phyloP scores from a whole-genome alignment of 768 basidiomycete genomes.

The Termitomyces sp. region DNA sequence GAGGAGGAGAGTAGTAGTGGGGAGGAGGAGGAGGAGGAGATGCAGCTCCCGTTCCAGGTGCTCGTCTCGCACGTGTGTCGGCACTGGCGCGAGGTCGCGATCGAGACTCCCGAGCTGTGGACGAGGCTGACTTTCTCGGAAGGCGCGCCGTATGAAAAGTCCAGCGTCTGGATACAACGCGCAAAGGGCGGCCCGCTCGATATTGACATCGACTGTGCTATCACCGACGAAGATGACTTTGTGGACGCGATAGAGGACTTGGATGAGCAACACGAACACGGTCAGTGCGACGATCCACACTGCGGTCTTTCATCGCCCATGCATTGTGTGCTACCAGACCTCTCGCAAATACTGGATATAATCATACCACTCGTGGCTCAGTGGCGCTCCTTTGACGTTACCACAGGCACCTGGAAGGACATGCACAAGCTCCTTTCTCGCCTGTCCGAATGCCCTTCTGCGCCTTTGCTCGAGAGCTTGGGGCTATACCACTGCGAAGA shows the following conservation, averaged over 20 bases:
- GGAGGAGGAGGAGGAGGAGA: slow-evolving; percentile 10
- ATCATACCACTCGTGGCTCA: slow-evolving; percentile 48
- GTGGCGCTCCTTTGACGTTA: slow-evolving; percentile 49
- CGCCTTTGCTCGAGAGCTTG: slow-evolving; percentile 50
- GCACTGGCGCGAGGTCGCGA: slow-evolving; percentile 51
- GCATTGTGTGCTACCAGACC: slow-evolving; percentile 24
- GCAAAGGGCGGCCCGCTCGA: slow-evolving; percentile 50
- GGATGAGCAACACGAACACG: neutral
- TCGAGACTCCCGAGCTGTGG: slow-evolving; percentile 56
- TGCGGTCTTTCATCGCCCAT: neutral
- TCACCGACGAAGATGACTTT: slow-evolving; percentile 20
- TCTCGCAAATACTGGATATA: slow-evolving; percentile 33
- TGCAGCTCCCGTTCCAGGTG: slow-evolving; percentile 37
- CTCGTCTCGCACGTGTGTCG: slow-evolving; percentile 58
- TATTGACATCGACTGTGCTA: slow-evolving; percentile 43
- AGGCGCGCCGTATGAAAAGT: slow-evolving; percentile 38
- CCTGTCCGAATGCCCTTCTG: slow-evolving; percentile 37
- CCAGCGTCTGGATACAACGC: slow-evolving; percentile 43
- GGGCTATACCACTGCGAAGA: slow-evolving; percentile 56
- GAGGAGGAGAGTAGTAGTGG: slow-evolving; percentile 1
- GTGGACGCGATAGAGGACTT: slow-evolving; percentile 6
- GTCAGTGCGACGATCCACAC: too few species aligned
- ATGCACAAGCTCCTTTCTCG: slow-evolving; percentile 39
- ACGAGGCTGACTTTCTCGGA: slow-evolving; percentile 37
- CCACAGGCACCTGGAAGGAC: slow-evolving; percentile 40